Conservation (phyloP, 768 basidiomycete genomes). For the Boletus vinaceobasis region DNA sequence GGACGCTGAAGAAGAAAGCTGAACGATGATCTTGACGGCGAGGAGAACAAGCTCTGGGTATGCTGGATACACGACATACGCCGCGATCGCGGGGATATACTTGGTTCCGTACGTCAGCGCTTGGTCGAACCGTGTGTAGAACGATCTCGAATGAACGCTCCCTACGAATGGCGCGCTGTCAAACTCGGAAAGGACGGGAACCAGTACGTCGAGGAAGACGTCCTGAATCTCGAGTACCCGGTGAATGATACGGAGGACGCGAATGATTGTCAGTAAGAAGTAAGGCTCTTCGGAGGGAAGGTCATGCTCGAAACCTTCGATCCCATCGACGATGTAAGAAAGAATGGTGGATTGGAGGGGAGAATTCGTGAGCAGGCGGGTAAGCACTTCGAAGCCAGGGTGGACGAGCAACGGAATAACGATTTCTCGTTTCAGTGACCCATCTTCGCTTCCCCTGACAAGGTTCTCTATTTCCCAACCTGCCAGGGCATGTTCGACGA, state of each 20-base stretch:
- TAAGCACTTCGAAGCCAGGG: slow-evolving; percentile 85
- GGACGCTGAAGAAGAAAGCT: slow-evolving; percentile 61
- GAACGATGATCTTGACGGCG: slow-evolving; percentile 71
- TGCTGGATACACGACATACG: slow-evolving; percentile 67
- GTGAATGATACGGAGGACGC: slow-evolving; percentile 77
- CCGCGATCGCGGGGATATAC: slow-evolving; percentile 77
- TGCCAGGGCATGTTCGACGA: slow-evolving; percentile 79
- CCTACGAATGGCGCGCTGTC: slow-evolving; percentile 54
- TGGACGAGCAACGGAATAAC: slow-evolving; percentile 62
- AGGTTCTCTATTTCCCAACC: slow-evolving; percentile 79
- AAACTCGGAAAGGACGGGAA: slow-evolving; percentile 71
- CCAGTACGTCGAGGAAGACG: slow-evolving; percentile 83
- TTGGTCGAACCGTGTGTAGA: slow-evolving; percentile 72
- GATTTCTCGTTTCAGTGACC: slow-evolving; percentile 46
- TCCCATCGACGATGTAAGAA: slow-evolving; percentile 76
- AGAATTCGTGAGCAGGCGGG: slow-evolving; percentile 69
- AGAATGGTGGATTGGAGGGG: slow-evolving; percentile 71
- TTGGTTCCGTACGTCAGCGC: slow-evolving; percentile 65
- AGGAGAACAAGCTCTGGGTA: slow-evolving; percentile 74
- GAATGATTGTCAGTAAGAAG: slow-evolving; percentile 72
- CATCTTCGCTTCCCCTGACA: slow-evolving; percentile 54
- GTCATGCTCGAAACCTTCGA: slow-evolving; percentile 71
- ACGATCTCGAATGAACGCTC: slow-evolving; percentile 58
- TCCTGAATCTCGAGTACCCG: slow-evolving; percentile 84
- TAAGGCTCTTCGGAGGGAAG: slow-evolving; percentile 65